A percentile compares a stretch with the other conserved stretches of the same genome.
Evolutionary conservation across 1,284 basidiomycete species (phyloP).

Genomic region (Malassezia caprae): DNA sequence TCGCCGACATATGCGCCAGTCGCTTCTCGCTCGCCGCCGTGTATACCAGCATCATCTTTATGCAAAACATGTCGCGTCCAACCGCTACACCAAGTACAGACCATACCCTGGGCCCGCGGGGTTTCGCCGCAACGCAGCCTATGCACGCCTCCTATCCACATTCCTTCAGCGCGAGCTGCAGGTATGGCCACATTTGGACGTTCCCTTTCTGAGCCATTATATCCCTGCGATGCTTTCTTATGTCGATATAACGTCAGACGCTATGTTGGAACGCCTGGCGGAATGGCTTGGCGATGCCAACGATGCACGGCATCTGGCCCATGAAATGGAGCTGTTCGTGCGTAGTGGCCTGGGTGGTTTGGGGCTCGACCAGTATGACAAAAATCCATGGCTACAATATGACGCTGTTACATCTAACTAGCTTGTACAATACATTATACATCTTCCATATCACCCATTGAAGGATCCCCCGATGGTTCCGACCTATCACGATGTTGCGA

Average conservation of each 20-base stretch:
- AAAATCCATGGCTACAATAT: slow-evolving; percentile 17
- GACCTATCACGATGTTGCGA: not conserved
- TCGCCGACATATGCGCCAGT: not conserved
- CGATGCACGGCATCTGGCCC: slow-evolving; percentile 9
- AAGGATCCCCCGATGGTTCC: not conserved
- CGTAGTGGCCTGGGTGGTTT: slow-evolving; percentile 14
- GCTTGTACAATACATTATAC: slow-evolving; percentile 4
- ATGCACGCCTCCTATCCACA: slow-evolving; percentile 10
- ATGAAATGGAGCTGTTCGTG: slow-evolving; percentile 17
- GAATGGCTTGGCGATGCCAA: slow-evolving; percentile 14
- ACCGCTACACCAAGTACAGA: slow-evolving; percentile 14
- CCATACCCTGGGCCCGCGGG: slow-evolving; percentile 12
- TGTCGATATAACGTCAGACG: slow-evolving; percentile 11
- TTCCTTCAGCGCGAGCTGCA: slow-evolving; percentile 17
- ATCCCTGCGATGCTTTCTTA: slow-evolving; percentile 16
- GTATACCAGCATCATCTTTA: slow-evolving; percentile 6
- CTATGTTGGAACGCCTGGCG: slow-evolving; percentile 5
- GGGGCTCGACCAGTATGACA: slow-evolving; percentile 16
- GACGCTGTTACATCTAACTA: not conserved
- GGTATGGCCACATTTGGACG: slow-evolving; percentile 17
- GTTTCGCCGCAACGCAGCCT: slow-evolving; percentile 7
- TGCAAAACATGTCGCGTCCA: slow-evolving; percentile 17
- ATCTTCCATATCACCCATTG: slow-evolving; percentile 7
- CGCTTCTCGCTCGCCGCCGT: not conserved
- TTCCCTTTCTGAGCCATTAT: slow-evolving; percentile 13